These are phyloP conservation scores for Samsoniella hepiali DNA, from an alignment of 2,329 filamentous ascomycete species.

Conservation along the genomic window DNA sequence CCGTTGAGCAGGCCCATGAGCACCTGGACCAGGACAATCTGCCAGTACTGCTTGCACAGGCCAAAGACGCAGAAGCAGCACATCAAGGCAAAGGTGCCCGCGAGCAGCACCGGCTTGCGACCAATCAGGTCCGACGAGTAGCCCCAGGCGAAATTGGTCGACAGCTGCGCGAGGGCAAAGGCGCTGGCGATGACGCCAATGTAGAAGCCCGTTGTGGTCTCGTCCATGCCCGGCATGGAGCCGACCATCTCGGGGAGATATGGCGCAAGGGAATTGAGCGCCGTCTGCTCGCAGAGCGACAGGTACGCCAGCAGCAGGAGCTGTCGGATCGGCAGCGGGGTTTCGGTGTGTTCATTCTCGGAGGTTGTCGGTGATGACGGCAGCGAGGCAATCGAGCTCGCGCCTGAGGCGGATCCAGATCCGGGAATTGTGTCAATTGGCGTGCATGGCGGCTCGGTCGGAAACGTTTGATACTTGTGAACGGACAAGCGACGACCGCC, in stretches of 20 bases:
- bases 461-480: slow-evolving; percentile 78
- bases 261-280: slow-evolving; percentile 91
- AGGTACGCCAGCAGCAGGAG: slow-evolving; percentile 82
- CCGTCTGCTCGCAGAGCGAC: slow-evolving; percentile 90
- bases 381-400: slow-evolving; percentile 8
- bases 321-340: slow-evolving; percentile 79
- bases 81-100: slow-evolving; percentile 79
- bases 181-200: slow-evolving; percentile 86
- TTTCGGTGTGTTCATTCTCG: slow-evolving; percentile 39
- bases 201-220: slow-evolving; percentile 73
- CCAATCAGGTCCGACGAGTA: slow-evolving; percentile 63
- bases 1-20: slow-evolving; percentile 93
- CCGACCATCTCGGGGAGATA: slow-evolving; percentile 92
- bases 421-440: slow-evolving; percentile 49
- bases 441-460: slow-evolving; percentile 67
- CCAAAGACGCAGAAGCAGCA: slow-evolving; percentile 82
- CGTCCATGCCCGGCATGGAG: slow-evolving; percentile 75
- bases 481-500: slow-evolving; percentile 37
- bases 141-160: slow-evolving; percentile 72
- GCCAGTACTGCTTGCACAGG: slow-evolving; percentile 77
- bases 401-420: slow-evolving; percentile 26
- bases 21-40: slow-evolving; percentile 80
- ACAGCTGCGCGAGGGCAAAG: slow-evolving; percentile 88
- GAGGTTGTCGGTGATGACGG: slow-evolving; percentile 23
- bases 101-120: slow-evolving; percentile 69